These are phyloP conservation scores for Wickerhamomyces bisporus DNA, from an alignment of 805 yeast species.

Conservation along the genomic window DNA sequence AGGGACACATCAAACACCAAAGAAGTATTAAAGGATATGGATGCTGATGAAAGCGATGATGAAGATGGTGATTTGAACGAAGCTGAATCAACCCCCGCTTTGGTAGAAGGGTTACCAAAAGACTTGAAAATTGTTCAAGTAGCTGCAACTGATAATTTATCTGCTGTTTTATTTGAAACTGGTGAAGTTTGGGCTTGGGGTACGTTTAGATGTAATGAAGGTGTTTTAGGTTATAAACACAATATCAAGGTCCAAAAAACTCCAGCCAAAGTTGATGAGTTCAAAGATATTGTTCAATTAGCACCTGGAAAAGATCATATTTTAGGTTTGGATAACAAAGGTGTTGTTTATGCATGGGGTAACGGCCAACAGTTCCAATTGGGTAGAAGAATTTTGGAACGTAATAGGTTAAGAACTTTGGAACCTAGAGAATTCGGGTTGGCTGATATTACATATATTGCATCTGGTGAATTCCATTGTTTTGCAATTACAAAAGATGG, in stretches of 20 bases:
- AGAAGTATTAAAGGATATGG: conserved; percentile 66
- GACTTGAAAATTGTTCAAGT: conserved; percentile 64
- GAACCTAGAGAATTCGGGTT: conserved; percentile 84
- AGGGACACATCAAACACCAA: conserved; percentile 68
- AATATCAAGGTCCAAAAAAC: conserved; percentile 55
- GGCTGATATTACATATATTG: conserved; percentile 70
- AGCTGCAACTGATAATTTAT: conserved; percentile 88
- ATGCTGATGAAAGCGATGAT: conserved; percentile 50
- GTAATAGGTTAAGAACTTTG: conserved; percentile 64
- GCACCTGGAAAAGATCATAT: conserved; percentile 94
- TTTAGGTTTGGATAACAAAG: conserved; percentile 75
- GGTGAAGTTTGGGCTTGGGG: conserved; percentile 99
- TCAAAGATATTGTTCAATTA: conserved; percentile 69
- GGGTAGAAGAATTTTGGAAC: conserved; percentile 80
- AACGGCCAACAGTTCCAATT: conserved; percentile 90
- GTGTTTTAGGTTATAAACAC: conserved; percentile 76
- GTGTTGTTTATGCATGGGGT: conserved; percentile 95
- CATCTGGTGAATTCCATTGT: conserved; percentile 93
- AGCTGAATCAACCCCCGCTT: conserved; percentile 82
- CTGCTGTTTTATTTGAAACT: conserved; percentile 69
- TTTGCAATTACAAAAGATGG: conserved; percentile 81
- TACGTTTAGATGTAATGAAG: conserved; percentile 90
- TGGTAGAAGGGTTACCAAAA: conserved; percentile 62
- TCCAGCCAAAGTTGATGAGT: conserved; percentile 59
- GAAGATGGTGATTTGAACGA: conserved; percentile 82